phyloP scores from a whole-genome alignment of 495 filamentous ascomycete genomes.

The Jackrogersella minutella region DNA sequence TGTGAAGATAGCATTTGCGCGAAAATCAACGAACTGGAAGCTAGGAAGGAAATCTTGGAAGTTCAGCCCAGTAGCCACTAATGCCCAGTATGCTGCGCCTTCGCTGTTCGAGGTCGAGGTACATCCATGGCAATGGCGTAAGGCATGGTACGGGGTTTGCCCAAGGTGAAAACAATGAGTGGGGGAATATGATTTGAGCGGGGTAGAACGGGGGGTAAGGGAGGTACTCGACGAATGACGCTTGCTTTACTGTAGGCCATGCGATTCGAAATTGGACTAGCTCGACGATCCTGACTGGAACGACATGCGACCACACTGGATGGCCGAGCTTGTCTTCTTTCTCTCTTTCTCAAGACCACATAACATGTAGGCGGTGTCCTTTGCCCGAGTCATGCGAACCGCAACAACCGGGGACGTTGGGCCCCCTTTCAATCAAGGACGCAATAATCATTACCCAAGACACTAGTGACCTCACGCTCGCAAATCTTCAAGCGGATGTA shows the following conservation, averaged over 20 bases:
- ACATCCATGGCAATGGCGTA: conserved; percentile 17
- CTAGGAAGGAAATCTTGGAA: conserved; percentile 2
- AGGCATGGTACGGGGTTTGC: conserved; percentile 19
- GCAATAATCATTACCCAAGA: not conserved
- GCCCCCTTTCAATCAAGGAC: not conserved
- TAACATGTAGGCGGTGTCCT: not conserved
- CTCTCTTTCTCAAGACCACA: conserved; percentile 2
- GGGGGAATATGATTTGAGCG: conserved; percentile 33
- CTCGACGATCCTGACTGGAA: conserved; percentile 34
- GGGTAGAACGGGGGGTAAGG: conserved; percentile 30
- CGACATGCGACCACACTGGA: conserved; percentile 34
- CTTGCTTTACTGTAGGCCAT: conserved; percentile 32
- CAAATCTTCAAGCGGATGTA: not conserved
- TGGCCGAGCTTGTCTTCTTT: conserved; percentile 11
- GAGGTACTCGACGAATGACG: conserved; percentile 32
- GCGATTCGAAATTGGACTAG: conserved; percentile 39
- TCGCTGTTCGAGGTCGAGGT: conserved; percentile 18
- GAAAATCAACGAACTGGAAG: conserved; percentile 23
- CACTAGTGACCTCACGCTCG: not conserved
- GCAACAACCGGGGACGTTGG: not conserved
- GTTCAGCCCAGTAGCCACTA: conserved; percentile 28
- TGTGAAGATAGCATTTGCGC: conserved; percentile 29
- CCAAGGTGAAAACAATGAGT: conserved; percentile 9
- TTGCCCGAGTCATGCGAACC: conserved; percentile 1
- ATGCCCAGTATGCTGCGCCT: conserved; percentile 33